Evolutionary conservation across 2,329 filamentous ascomycete species (phyloP).

Genomic region (Trichocomaceae sp.): DNA sequence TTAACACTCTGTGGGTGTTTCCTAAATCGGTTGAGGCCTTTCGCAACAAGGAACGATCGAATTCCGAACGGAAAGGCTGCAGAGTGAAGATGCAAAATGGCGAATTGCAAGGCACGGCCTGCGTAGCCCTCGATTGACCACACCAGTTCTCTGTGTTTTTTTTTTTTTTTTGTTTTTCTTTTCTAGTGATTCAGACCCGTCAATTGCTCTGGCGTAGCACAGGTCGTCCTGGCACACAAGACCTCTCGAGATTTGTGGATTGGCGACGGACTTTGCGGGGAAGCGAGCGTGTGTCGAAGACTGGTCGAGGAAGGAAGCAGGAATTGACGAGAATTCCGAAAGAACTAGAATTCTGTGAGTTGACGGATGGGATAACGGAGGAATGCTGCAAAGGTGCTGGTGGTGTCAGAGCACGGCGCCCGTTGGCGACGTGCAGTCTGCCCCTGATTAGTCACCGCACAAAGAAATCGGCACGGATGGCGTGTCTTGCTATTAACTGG

Average conservation of each 20-base stretch:
- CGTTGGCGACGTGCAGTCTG: constrained; percentile 8
- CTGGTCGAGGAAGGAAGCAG: neutral
- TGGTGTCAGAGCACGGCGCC: constrained; percentile 8
- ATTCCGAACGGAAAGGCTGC: neutral
- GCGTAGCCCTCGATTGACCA: constrained; percentile 29
- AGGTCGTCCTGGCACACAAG: neutral
- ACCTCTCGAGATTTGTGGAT: neutral
- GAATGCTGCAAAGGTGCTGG: constrained; percentile 8
- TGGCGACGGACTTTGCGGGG: neutral
- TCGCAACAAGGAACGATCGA: neutral
- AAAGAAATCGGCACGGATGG: neutral
- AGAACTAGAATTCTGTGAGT: neutral
- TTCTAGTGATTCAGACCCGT: neutral
- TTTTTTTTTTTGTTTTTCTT: neutral
- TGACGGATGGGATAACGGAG: neutral
- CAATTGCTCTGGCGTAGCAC: constrained; percentile 9
- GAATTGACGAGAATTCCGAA: neutral
- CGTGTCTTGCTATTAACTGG: neutral
- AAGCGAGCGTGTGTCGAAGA: neutral
- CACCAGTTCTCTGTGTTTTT: neutral
- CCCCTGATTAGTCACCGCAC: constrained; percentile 4
- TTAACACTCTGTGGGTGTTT: too few relatives aligned
- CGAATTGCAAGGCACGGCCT: constrained; percentile 29
- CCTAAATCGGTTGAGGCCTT: neutral
- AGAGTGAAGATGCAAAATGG: constrained; percentile 3